Base-by-base conservation (phyloP, 108 stramenopile genomes). In the Schizochytrium sp. region DNA sequence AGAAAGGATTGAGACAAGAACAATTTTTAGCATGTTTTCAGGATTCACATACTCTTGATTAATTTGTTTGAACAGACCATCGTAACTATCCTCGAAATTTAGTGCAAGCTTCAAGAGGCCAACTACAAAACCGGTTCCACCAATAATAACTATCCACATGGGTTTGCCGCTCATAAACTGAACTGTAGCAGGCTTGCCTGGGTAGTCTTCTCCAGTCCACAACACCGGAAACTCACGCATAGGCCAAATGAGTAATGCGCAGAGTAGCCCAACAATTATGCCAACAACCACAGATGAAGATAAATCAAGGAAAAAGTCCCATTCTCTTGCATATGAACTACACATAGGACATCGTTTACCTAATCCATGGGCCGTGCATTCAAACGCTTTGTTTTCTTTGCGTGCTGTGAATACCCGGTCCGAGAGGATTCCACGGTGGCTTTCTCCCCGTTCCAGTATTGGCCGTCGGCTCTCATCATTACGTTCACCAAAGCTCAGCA, bases 331-430 rank as follows among this genome's bases (percentile, higher is more conserved):
- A 40, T 83, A 83, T 53, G 76, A 49, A 40, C 76, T 83, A 53
- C 76, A 83, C 76, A 83, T 83, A 38, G 76, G 76, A 55, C 76
- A 83, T 15, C 64, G 64, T 38, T 69, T 69, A 13, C 64, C 64
- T 44, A 69, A 44, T 15, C 64, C 64, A 15, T 69, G 64, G 10
- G 64, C 64, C 40, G 8, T 69, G 3, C 64, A 69, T 69, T 15
- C 44, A 38, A 69, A 69, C 10, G 40, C 64, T 44, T 69, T 44
- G 10, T 38, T 2, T 8, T 69, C 64, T 15, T 69, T 69, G 64
- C 64, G 64, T 15, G 64, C 64, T 8, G 64, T 69, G 64, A 69
- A 5, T 5, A 69, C 10, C 2, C 64, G 64, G 64, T 69, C 64
- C 28, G 64, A 69, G 44, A 69, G 44, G 64, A 69, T 10, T 44